These are phyloP conservation scores for Leccinum fallax DNA, from an alignment of 1,284 basidiomycete genomes.

Conservation along the genomic window DNA sequence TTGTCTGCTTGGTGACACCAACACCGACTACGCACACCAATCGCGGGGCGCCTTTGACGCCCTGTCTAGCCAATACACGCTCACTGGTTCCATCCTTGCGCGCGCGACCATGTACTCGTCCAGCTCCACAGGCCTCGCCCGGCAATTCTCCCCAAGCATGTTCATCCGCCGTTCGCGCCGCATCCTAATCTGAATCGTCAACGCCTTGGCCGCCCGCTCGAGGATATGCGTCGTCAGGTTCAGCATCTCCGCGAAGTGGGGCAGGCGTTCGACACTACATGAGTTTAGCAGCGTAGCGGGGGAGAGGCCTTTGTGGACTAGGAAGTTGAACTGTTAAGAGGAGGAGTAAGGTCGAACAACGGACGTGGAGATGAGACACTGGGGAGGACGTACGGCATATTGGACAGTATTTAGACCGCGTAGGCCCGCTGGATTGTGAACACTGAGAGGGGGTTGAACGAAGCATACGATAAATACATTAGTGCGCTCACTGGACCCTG, in stretches of 20 bases:
- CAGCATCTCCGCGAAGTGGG: too few relatives aligned
- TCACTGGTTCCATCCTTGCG: background rate
- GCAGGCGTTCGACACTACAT: constrained; percentile 29
- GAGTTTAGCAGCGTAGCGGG: constrained; percentile 18
- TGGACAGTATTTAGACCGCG: constrained; percentile 47
- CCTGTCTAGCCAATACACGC: background rate
- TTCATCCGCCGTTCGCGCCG: background rate
- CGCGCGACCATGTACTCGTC: background rate
- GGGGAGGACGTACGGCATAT: constrained; percentile 36
- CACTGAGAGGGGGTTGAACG: constrained; percentile 26
- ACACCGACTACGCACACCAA: background rate
- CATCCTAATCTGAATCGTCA: background rate
- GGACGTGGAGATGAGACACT: background rate
- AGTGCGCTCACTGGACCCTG: background rate
- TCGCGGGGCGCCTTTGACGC: background rate
- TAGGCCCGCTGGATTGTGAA: constrained; percentile 48
- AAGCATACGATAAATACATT: background rate
- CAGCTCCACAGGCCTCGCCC: background rate
- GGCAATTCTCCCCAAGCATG: background rate
- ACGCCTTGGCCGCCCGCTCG: background rate
- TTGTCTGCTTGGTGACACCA: background rate
- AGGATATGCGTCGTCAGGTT: constrained; percentile 15
- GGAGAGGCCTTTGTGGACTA: constrained; percentile 29
- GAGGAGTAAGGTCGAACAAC: too few relatives aligned
- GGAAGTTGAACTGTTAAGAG: constrained; percentile 35